Percentiles rank a stretch among this genome's conserved stretches.
These are phyloP conservation scores for Lagerstroemia speciosa DNA, from an alignment of 345 rosid species.

Conservation along the genomic window DNA sequence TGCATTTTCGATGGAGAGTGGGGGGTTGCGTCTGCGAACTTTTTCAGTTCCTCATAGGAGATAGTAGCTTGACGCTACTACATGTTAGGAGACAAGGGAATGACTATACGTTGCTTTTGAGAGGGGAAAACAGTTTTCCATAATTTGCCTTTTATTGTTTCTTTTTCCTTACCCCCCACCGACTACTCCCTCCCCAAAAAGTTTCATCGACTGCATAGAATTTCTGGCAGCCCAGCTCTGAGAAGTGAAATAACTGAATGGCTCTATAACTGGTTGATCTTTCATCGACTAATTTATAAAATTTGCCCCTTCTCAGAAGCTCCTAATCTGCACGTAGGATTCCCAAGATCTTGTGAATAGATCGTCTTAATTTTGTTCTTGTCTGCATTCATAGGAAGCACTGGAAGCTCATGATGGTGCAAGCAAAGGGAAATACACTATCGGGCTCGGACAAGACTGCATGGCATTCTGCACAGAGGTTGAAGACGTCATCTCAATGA, in stretches of 20 bases:
- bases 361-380: not conserved
- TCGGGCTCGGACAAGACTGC: constrained; percentile 98
- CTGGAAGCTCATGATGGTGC: constrained; percentile 94
- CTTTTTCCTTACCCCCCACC: not conserved
- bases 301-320: not conserved
- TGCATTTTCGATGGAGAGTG: not conserved
- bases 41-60: not conserved
- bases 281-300: too few relatives aligned
- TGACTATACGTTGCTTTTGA: not conserved
- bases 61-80: not conserved
- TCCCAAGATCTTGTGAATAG: not conserved
- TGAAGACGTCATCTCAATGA: constrained; percentile 99
- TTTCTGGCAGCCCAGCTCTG: not conserved
- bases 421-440: constrained; percentile 95
- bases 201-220: not conserved
- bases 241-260: not conserved
- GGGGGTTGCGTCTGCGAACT: not conserved
- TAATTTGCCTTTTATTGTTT: not conserved
- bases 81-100: not conserved
- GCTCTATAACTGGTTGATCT: not conserved
- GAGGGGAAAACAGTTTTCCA: not conserved
- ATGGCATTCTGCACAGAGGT: constrained; percentile 95
- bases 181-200: too few relatives aligned
- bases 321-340: not conserved
- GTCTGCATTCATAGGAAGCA: constrained; percentile 47